phyloP scores from a whole-genome alignment of 306 rosid genomes.

The Luffa acutangula region DNA sequence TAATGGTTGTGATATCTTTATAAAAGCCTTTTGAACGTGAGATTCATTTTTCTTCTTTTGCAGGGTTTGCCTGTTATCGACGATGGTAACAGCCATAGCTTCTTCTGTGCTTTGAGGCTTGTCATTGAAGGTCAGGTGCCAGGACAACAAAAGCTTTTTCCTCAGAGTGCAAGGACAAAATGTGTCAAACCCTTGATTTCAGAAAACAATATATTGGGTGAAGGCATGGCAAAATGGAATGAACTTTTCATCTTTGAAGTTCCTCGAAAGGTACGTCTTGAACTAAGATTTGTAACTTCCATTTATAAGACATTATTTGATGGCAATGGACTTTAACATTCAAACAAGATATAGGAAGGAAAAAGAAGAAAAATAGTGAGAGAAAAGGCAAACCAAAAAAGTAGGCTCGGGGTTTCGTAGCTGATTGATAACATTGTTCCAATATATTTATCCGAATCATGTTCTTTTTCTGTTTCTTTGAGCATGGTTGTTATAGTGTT shows the following conservation, averaged over 20 bases:
- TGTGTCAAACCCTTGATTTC: conserved; percentile 72
- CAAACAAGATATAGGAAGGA: not conserved
- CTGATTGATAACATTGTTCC: too few relatives aligned
- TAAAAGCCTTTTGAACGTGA: conserved; percentile 1
- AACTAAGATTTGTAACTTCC: conserved; percentile 2
- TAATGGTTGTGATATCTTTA: not conserved
- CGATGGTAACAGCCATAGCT: conserved; percentile 87
- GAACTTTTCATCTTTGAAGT: conserved; percentile 94
- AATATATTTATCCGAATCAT: too few relatives aligned
- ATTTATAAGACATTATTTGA: not conserved
- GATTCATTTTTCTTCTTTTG: not conserved
- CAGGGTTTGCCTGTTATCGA: conserved; percentile 75
- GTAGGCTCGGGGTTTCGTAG: not conserved
- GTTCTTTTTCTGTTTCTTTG: too few relatives aligned
- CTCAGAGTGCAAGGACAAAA: conserved; percentile 97
- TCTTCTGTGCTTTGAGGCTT: conserved; percentile 97
- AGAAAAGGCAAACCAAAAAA: not conserved
- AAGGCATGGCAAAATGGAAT: conserved; percentile 84
- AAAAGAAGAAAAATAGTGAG: not conserved
- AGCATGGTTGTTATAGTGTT: too few relatives aligned
- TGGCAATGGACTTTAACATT: not conserved
- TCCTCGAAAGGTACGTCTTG: conserved; percentile 55
- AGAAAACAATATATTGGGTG: conserved; percentile 22
- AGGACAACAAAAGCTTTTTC: conserved; percentile 92
- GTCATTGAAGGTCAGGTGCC: conserved; percentile 66